Base-by-base conservation (phyloP, 208 protist genomes). In the Trypanosoma vivax region DNA sequence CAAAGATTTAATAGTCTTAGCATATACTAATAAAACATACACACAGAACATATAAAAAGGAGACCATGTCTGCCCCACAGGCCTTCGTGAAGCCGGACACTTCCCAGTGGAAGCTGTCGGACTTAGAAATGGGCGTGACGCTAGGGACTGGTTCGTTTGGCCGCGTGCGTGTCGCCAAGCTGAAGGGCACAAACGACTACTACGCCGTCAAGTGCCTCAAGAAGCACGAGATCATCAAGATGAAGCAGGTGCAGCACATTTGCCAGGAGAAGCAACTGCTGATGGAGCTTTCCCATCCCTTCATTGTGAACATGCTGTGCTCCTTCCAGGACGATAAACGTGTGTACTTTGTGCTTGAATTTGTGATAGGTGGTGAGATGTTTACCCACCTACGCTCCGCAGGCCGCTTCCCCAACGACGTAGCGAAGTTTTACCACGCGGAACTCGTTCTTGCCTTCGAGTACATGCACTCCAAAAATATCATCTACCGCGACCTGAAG, bases 301-400 rank as follows among this genome's bases (percentile, higher is more conserved):
- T 94, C 62, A 90, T 98, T 59, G 92, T 98, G 30, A 82, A 81
- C 64, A 78, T 98, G 65, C 74, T 96, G 65, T 94, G 83, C 63
- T 85, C 94, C 11, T 98, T 98, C 63, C 93, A 98, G 78, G 96
- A 91, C 41, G 79, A 91, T 10, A 70, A 78, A 46, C 79, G 84
- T 50, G 69, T 97, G 47, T 97, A 96, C 74, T 67, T 98, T 60
- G 76, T 97, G 46, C 61, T 97, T 42, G 88, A 97, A 63, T 98
- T 90, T 54, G 75, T 97, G 50, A 86, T 92, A 68, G 93, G 93
- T 29, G 84, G 88, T 0, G 85, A 92, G 77, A 79, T 94, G 72
- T 90, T 92, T 67, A 88, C 78, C 31, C 88, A 94, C 72, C 77
- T 95, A 55, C 79, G 83, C 38, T 76, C 79, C 2, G 74, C 81